Conservation (phyloP, 1,139 yeast genomes). For the Taphrina deformans region DNA sequence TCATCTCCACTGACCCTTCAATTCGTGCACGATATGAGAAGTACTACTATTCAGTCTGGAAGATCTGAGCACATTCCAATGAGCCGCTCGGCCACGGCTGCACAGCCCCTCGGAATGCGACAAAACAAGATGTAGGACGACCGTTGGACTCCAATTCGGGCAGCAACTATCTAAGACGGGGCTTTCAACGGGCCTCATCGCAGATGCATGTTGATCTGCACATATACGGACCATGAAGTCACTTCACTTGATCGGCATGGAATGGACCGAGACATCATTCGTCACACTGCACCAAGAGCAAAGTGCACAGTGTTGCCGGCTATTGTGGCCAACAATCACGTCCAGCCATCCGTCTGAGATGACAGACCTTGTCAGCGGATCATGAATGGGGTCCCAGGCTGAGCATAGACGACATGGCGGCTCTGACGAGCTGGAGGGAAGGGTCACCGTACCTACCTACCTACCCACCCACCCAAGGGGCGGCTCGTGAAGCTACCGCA, state of each 20-base stretch:
- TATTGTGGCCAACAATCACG: no score
- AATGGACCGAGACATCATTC: no score
- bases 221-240: neutral
- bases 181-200: no score
- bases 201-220: neutral
- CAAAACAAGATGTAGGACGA: neutral
- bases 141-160: neutral
- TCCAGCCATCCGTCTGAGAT: neutral
- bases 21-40: no score
- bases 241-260: neutral
- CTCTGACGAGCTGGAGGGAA: no score
- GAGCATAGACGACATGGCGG: neutral
- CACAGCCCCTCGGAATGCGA: neutral
- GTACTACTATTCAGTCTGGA: no score
- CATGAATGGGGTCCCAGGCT: neutral
- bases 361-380: neutral
- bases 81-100: neutral
- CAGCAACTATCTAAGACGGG: no score
- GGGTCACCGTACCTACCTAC: no score
- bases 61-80: neutral
- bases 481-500: neutral
- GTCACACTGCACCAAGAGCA: no score
- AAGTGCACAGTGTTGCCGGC: no score
- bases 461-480: no score
- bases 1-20: neutral